Percentiles rank a stretch among this genome's conserved stretches.
phyloP scores from a whole-genome alignment of 2,329 filamentous ascomycete genomes.

The Fusarium subtropicale region DNA sequence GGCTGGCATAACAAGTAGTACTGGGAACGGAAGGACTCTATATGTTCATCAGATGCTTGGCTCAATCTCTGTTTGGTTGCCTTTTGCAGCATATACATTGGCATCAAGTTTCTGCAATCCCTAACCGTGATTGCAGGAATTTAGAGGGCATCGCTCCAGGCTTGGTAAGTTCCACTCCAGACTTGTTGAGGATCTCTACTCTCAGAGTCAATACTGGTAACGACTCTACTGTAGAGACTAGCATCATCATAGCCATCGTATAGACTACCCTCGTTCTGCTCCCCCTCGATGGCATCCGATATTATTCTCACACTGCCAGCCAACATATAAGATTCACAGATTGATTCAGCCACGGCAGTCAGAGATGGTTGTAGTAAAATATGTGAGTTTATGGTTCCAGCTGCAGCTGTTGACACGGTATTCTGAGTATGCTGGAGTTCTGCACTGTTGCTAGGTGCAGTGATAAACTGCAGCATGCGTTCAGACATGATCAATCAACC shows the following conservation, averaged over 20 bases:
- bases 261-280: not conserved
- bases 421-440: not conserved
- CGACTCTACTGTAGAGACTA: not conserved
- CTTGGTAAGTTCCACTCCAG: not conserved
- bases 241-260: not conserved
- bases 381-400: not conserved
- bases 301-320: not conserved
- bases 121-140: too few species aligned
- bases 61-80: not conserved
- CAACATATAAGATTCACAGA: not conserved
- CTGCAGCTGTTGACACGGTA: not conserved
- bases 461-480: not conserved
- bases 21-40: too few species aligned
- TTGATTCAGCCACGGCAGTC: not conserved
- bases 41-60: not conserved
- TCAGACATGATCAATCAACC: not conserved
- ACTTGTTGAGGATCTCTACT: not conserved
- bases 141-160: not conserved
- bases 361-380: not conserved
- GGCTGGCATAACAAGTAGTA: too few species aligned
- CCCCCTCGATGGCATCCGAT: too few species aligned
- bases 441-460: not conserved
- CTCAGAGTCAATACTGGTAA: too few species aligned
- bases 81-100: not conserved
- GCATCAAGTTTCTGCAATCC: not conserved